Conservation (phyloP, 768 basidiomycete genomes). For the Mycena vulgaris region DNA sequence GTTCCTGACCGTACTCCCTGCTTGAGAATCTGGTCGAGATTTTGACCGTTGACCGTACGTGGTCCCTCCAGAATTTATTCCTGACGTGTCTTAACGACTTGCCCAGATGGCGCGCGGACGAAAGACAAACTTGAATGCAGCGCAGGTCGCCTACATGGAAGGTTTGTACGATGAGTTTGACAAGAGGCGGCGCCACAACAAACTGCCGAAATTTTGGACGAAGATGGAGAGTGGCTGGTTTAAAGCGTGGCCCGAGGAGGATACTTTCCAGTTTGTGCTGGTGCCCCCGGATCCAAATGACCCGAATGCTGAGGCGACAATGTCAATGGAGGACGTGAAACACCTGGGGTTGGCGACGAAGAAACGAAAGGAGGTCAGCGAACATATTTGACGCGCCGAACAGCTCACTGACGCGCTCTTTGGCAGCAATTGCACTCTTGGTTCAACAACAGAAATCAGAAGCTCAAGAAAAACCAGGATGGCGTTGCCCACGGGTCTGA, state of each 20-base stretch:
- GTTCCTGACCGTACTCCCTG: too few species aligned
- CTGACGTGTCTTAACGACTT: too few species aligned
- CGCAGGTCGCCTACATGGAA: not conserved
- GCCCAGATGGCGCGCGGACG: not conserved
- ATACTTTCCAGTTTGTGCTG: not conserved
- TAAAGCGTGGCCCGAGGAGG: not conserved
- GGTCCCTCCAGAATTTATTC: too few species aligned
- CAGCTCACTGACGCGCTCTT: not conserved
- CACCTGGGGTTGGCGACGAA: not conserved
- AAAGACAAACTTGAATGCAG: not conserved
- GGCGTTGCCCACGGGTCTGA: not conserved
- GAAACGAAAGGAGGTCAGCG: not conserved
- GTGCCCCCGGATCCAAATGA: not conserved
- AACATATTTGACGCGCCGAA: too few species aligned
- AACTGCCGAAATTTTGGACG: not conserved
- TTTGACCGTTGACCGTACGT: too few species aligned
- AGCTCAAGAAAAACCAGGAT: not conserved
- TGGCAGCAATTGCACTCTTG: conserved; percentile 4
- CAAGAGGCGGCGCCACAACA: not conserved
- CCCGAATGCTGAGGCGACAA: not conserved
- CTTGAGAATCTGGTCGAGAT: too few species aligned
- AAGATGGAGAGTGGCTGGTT: not conserved
- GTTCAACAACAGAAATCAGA: conserved; percentile 16
- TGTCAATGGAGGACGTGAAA: not conserved
- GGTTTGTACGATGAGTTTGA: not conserved